Base-by-base conservation (phyloP, 2,329 filamentous ascomycete species). In the Dothistroma pini region DNA sequence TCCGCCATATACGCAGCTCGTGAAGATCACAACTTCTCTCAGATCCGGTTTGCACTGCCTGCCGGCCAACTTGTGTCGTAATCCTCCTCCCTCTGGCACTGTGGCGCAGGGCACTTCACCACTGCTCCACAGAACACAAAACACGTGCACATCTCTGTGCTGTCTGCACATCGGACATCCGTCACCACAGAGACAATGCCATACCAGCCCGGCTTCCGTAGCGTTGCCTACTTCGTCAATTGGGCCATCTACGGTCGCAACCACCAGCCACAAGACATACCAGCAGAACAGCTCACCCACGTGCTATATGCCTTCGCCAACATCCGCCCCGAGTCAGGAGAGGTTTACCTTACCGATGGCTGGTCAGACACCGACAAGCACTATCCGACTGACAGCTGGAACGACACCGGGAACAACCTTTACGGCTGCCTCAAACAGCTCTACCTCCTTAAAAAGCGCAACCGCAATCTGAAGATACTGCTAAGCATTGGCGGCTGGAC, bases 301-400 rank as follows among this genome's bases (percentile, higher is more conserved):
- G 78, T 97, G 4, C 85, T 97, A 16, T 97, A 97, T 70, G 83
- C 93, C 16, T 97, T 97, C 77, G 93, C 91, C 71, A 96, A 97
- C 73, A 85, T 96, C 61, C 84, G 85, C 4, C 82, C 87, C 2
- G 90, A 93, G 2, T 86, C 83, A 34, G 93, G 93, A 54, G 90
- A 96, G 76, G 91, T 96, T 10, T 84, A 82, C 70, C 79, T 90
- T 8, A 87, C 84, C 1, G 90, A 95, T 69, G 76, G 79, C 1
- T 92, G 84, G 74, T 83, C 89, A 25, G 90, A 93, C 63, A 69
- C 78, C 0, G 80, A 91, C 57, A 90, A 89, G 70, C 87, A 86
- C 70, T 93, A 90, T 68, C 75, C 84, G 0, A 78, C 75, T 12
- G 90, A 93, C 72, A 88, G 84, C 1, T 88, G 84, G 80, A 81